Conservation (phyloP, 2,329 filamentous ascomycete species). For the Diaporthe sp. region DNA sequence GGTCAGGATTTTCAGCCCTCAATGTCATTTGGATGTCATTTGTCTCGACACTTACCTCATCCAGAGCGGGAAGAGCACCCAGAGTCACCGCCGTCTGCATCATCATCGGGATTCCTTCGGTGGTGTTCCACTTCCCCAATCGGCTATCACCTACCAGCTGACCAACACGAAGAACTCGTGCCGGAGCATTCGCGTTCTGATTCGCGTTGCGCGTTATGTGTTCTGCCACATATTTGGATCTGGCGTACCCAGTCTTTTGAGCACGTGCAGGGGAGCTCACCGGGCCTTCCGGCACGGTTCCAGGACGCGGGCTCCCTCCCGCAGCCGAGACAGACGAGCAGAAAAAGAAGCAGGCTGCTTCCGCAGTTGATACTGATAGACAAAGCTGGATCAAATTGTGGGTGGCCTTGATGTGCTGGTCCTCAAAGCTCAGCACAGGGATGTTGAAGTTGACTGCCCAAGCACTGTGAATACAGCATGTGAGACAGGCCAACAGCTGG, state of each 20-base stretch:
- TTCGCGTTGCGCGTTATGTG: not conserved
- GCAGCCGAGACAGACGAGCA: not conserved
- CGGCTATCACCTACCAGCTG: not conserved
- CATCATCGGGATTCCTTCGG: not conserved
- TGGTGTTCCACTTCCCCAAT: not conserved
- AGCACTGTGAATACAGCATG: not conserved
- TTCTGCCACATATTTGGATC: not conserved
- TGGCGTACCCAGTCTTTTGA: not conserved
- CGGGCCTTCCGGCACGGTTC: not conserved
- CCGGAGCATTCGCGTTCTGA: not conserved
- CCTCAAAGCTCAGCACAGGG: not conserved
- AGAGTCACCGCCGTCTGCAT: not conserved
- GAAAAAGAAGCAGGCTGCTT: not conserved
- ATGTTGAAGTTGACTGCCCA: slow-evolving; percentile 13
- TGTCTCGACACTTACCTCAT: not conserved
- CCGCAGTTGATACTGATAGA: not conserved
- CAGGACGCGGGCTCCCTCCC: not conserved
- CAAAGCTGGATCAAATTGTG: not conserved
- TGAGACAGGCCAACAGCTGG: not conserved
- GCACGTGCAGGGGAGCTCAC: not conserved
- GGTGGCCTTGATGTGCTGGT: not conserved
- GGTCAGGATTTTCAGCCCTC: too few relatives aligned
- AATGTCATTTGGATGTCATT: too few relatives aligned
- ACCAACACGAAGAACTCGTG: not conserved
- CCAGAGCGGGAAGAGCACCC: not conserved